These are phyloP conservation scores for Fusarium concolor DNA, from an alignment of 2,329 filamentous ascomycete species.

Conservation along the genomic window DNA sequence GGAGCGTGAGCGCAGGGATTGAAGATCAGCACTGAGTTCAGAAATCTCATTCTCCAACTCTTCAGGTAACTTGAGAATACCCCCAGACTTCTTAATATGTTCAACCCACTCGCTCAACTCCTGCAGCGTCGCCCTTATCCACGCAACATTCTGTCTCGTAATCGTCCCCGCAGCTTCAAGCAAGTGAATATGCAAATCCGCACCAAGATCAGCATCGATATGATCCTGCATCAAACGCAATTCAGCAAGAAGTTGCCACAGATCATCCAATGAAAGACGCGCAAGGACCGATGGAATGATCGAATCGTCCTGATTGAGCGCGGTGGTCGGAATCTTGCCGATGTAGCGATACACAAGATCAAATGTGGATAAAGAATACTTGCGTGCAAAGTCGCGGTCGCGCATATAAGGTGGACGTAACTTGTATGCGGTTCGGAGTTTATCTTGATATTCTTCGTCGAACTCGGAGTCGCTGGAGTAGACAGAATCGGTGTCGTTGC, in stretches of 20 bases:
- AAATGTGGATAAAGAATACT: conserved; percentile 41
- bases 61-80: background rate
- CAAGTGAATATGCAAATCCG: conserved; percentile 37
- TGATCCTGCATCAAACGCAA: conserved; percentile 43
- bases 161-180: conserved; percentile 43
- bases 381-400: conserved; percentile 46
- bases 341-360: conserved; percentile 43
- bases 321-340: conserved; percentile 13
- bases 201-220: conserved; percentile 43
- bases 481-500: background rate
- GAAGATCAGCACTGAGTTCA: background rate
- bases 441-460: conserved; percentile 12
- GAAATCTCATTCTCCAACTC: conserved; percentile 1
- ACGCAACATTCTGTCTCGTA: conserved; percentile 23
- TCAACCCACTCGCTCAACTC: conserved; percentile 14
- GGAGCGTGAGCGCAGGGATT: background rate
- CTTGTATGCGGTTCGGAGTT: background rate
- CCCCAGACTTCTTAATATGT: background rate
- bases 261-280: conserved; percentile 41
- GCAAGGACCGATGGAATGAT: conserved; percentile 30
- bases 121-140: conserved; percentile 15
- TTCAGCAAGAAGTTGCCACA: conserved; percentile 46
- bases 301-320: conserved; percentile 20
- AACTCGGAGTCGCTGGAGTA: conserved; percentile 22
- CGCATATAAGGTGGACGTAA: conserved; percentile 34